These are phyloP conservation scores for Naganishia sp. DNA, from an alignment of 1,284 basidiomycete genomes.

Conservation along the genomic window DNA sequence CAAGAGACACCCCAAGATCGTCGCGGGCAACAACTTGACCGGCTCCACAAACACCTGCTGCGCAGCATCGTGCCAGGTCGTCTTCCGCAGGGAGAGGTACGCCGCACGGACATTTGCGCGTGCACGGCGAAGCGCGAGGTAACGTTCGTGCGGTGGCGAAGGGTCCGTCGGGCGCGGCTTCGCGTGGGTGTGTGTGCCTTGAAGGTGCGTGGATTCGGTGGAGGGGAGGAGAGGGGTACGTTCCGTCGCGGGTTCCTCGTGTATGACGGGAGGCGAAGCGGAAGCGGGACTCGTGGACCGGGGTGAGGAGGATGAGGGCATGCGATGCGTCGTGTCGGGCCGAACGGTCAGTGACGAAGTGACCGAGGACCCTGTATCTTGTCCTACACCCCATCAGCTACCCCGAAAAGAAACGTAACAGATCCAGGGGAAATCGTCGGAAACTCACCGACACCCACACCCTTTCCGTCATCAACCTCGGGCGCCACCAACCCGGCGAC, in stretches of 20 bases:
- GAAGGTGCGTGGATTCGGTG: neutral
- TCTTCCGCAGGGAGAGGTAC: constrained; percentile 36
- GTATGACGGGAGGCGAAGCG: neutral
- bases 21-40: constrained; percentile 68
- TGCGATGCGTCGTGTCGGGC: neutral
- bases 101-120: constrained; percentile 8
- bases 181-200: constrained; percentile 1
- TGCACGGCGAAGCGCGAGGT: neutral
- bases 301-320: neutral
- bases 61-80: constrained; percentile 45
- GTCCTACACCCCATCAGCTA: neutral
- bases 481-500: neutral
- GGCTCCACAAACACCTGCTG: constrained; percentile 55
- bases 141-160: neutral
- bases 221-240: constrained; percentile 11
- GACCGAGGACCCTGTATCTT: constrained; percentile 4
- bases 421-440: neutral
- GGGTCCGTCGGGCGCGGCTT: neutral
- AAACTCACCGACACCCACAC: too few relatives aligned
- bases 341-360: constrained; percentile 12
- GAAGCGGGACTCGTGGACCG: neutral
- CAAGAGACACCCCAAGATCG: constrained; percentile 79
- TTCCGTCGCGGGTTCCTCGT: neutral
- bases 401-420: neutral
- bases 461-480: neutral